Evolutionary conservation across 768 basidiomycete genomes (phyloP).

Genomic region (Tubosaeta sp.): DNA sequence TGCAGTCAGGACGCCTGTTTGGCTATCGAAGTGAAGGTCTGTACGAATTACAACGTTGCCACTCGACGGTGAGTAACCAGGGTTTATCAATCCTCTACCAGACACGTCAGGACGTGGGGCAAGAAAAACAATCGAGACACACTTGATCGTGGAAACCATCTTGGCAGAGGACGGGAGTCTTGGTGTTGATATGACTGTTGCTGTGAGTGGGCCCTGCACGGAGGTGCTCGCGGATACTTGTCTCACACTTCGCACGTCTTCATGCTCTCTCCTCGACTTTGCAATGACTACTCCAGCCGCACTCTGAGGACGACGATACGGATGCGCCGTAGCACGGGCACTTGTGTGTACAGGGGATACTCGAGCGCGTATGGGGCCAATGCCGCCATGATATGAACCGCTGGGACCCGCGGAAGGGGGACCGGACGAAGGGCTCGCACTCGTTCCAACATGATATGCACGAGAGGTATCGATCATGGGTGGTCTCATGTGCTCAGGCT

Average conservation of each 20-base stretch:
- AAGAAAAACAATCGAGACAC: slow-evolving; percentile 6
- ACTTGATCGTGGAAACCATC: slow-evolving; percentile 18
- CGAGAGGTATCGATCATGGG: slow-evolving; percentile 32
- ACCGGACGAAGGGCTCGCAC: slow-evolving; percentile 29
- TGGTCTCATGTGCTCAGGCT: slow-evolving; percentile 31
- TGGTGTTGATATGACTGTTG: neutral
- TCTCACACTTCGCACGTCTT: slow-evolving; percentile 28
- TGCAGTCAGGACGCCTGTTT: slow-evolving; percentile 48
- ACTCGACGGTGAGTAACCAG: slow-evolving; percentile 17
- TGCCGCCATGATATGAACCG: slow-evolving; percentile 7
- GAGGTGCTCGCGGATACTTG: slow-evolving; percentile 10
- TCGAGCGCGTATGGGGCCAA: slow-evolving; percentile 27
- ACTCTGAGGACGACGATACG: slow-evolving; percentile 30
- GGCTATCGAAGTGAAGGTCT: slow-evolving; percentile 55
- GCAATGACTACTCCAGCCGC: slow-evolving; percentile 19
- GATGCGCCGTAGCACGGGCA: slow-evolving; percentile 20
- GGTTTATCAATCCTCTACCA: slow-evolving; percentile 24
- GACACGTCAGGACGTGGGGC: slow-evolving; percentile 10
- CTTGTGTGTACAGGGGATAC: slow-evolving; percentile 24
- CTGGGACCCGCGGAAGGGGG: slow-evolving; percentile 27
- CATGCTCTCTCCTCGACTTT: slow-evolving; percentile 28
- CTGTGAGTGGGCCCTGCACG: slow-evolving; percentile 9
- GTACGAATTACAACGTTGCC: slow-evolving; percentile 48
- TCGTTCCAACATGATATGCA: slow-evolving; percentile 24
- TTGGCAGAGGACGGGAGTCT: slow-evolving; percentile 2